A percentile compares a stretch with the other conserved stretches of the same genome.
phyloP scores from a whole-genome alignment of 257 asterid species.

The Craterostigma plantagineum region DNA sequence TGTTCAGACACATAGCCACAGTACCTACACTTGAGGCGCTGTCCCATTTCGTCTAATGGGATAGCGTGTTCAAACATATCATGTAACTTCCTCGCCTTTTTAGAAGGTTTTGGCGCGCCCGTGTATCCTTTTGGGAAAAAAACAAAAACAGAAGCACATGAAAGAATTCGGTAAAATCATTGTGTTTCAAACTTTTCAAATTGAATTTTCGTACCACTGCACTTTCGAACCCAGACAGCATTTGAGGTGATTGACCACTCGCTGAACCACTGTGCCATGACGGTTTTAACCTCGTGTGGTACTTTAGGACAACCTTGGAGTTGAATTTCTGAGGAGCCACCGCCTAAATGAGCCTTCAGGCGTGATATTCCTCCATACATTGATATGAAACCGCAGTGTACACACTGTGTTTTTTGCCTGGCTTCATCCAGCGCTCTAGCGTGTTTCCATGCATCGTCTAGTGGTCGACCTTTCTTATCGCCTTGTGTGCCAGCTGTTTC shows the following conservation, averaged over 20 bases:
- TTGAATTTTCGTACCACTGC: conserved; percentile 9
- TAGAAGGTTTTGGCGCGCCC: background rate
- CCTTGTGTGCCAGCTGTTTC: conserved; percentile 11
- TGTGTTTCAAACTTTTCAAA: too few relatives aligned
- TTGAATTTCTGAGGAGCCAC: conserved; percentile 23
- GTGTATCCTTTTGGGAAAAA: background rate
- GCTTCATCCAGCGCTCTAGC: conserved; percentile 28
- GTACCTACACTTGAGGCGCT: conserved; percentile 22
- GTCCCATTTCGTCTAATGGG: conserved; percentile 22
- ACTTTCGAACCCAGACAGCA: conserved; percentile 20
- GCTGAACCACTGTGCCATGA: conserved; percentile 28
- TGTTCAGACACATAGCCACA: conserved; percentile 28
- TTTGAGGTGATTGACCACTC: conserved; percentile 22
- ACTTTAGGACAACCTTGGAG: conserved; percentile 35
- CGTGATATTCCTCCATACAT: conserved; percentile 38
- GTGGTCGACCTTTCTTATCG: conserved; percentile 33
- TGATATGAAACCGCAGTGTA: conserved; percentile 26
- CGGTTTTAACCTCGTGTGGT: conserved; percentile 19
- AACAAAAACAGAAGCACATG: background rate
- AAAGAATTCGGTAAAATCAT: background rate
- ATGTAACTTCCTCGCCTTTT: conserved; percentile 23
- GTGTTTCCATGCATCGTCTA: conserved; percentile 37
- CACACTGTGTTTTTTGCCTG: conserved; percentile 35
- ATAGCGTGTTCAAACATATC: conserved; percentile 33
- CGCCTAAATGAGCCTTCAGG: conserved; percentile 39